Base-by-base conservation (phyloP, 2,329 filamentous ascomycete genomes). In the Hypoxylon sp. region DNA sequence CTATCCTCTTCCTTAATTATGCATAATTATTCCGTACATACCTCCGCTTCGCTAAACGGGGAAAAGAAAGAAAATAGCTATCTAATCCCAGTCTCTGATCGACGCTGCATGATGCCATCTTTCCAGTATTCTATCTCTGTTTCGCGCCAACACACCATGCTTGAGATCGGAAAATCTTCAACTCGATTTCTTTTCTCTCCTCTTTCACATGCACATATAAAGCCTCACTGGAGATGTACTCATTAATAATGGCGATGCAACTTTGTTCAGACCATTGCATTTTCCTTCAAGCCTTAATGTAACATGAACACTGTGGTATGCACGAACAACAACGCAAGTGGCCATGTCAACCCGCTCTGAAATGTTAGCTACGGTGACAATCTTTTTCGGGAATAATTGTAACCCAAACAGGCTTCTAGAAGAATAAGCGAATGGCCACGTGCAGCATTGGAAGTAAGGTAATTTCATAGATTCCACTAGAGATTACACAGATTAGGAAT, bases 21-120 rank as follows among this genome's bases (percentile, higher is more conserved):
- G 11, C 13, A 8, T 25, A 19, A 5, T 20, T 25, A 38, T 43
- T 26, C 30, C 17, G 37, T 25, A 55, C 16, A 40, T n/a, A n/a
- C n/a, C n/a, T n/a, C n/a, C n/a, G n/a, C n/a, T n/a, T n/a, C n/a
- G n/a, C n/a, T n/a, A n/a, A n/a, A n/a, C n/a, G n/a, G n/a, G n/a
- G n/a, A n/a, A 15, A 21, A 17, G 31, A 17, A 19, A 25, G 21
- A 21, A 35, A 38, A 43, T 37, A 12, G 41, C 15, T 41, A 45
- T 44, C 25, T 49, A 26, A 29, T 25, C 11, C 53, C 40, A 23
- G 38, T 20, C 23, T 42, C 19, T 30, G 56, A 59, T 59, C 56
- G 52, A 51, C 56, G 30, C 23, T 59, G 52, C 56, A 59, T 59
- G 37, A 51, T 50, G 35, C 48, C 56, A 47, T 47, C 41, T 50